Base-by-base conservation (phyloP, 2,329 filamentous ascomycete genomes). In the Botryosphaeria dothidea region DNA sequence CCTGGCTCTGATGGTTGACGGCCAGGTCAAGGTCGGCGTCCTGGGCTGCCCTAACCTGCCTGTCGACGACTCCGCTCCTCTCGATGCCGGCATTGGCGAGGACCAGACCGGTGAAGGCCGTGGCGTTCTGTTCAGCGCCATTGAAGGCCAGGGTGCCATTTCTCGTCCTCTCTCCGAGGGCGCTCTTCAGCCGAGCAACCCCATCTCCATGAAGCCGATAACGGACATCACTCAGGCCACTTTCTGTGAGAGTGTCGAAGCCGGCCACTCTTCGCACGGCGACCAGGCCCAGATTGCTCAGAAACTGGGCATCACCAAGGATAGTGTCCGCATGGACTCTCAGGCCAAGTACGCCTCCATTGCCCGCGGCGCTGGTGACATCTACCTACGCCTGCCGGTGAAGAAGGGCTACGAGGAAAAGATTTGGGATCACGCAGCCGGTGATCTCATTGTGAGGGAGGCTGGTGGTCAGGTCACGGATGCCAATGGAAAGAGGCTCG, bases 371-470 rank as follows among this genome's bases (percentile, higher is more conserved):
- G 93, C 93, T 4, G 95, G 93, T 57, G 95, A 99, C 75, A 89
- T 99, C 69, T 99, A 99, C 80, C 85, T 99, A 65, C 87, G 96
- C 62, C 82, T 99, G 66, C 95, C 95, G 3, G 90, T 92, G 29
- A 91, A 87, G 76, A 90, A 90, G 71, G 89, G 90, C 62, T 99
- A 99, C 81, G 88, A 96, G 77, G 95, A 99, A 85, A 99, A 99
- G 87, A 99, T 99, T 71, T 99, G 95, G 95, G 95, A 99, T 76
- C 95, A 99, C 78, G 95, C 95, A 19, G 95, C 94, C 13, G 95
- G 95, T 45, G 93, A 97, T 73, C 81, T 99, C 66, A 93, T 99
- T 70, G 95, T 98, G 45, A 86, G 93, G 65, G 96, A 99, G 80
- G 93, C 95, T 2, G 95, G 95, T 60, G 96, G 95, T 56, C 84